These are phyloP conservation scores for Cercospora citrullina DNA, from an alignment of 2,329 filamentous ascomycete species.

Conservation along the genomic window DNA sequence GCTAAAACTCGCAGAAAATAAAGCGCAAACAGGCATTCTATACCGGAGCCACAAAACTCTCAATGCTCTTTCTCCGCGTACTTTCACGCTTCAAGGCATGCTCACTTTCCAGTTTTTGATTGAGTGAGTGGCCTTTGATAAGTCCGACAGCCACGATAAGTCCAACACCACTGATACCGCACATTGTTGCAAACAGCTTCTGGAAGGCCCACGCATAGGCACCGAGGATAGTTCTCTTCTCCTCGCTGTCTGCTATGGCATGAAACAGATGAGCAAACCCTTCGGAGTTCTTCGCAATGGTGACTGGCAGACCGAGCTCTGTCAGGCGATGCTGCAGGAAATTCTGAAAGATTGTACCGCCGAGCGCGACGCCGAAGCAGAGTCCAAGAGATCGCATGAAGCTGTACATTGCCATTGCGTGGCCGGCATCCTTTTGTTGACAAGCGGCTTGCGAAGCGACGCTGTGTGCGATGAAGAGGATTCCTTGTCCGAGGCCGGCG, in stretches of 20 bases:
- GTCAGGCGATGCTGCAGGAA: slow-evolving; percentile 26
- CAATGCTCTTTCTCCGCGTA: background rate
- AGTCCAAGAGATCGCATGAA: slow-evolving; percentile 53
- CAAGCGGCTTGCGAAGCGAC: slow-evolving; percentile 47
- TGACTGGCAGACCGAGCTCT: slow-evolving; percentile 12
- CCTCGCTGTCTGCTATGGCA: slow-evolving; percentile 17
- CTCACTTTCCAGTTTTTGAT: slow-evolving; percentile 22
- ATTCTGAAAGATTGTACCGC: slow-evolving; percentile 46
- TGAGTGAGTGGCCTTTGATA: slow-evolving; percentile 21
- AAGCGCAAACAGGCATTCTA: background rate
- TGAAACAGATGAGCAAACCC: slow-evolving; percentile 26
- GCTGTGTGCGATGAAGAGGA: slow-evolving; percentile 46
- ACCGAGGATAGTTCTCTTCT: slow-evolving; percentile 18
- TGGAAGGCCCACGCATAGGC: slow-evolving; percentile 29
- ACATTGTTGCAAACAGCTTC: slow-evolving; percentile 30
- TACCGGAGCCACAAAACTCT: background rate
- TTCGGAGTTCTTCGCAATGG: slow-evolving; percentile 28
- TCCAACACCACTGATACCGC: slow-evolving; percentile 31
- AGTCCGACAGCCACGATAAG: slow-evolving; percentile 19
- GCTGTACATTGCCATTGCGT: slow-evolving; percentile 45
- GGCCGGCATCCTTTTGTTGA: slow-evolving; percentile 37
- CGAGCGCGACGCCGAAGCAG: slow-evolving; percentile 51
- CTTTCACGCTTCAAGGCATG: slow-evolving; percentile 15
- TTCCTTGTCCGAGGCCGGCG: slow-evolving; percentile 45
- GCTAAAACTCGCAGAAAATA: background rate